phyloP scores from a whole-genome alignment of 1,139 yeast species.

The Pichia sp. region DNA sequence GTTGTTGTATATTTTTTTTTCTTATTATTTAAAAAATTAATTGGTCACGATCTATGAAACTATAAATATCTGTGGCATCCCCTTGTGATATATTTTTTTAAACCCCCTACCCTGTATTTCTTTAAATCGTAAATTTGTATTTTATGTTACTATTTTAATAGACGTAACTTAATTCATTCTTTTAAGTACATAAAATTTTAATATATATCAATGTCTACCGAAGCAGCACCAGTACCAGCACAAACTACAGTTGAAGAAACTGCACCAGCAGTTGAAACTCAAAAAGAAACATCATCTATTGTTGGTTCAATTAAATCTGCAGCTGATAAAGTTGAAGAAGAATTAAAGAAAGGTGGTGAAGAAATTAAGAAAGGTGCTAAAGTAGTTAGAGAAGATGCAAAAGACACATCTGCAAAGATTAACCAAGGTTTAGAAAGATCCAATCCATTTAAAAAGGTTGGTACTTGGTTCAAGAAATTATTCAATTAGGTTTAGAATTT shows the following conservation, averaged over 20 bases:
- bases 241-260: constrained; percentile 15
- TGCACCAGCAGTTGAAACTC: constrained; percentile 10
- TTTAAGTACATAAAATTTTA: neutral
- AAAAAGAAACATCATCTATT: constrained; percentile 10
- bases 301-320: constrained; percentile 14
- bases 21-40: too few species aligned
- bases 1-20: too few species aligned
- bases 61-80: too few species aligned
- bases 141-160: too few species aligned
- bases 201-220: constrained; percentile 8
- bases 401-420: constrained; percentile 1
- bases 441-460: constrained; percentile 14
- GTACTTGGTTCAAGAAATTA: constrained; percentile 14
- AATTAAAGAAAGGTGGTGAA: constrained; percentile 14
- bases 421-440: neutral
- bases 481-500: too few species aligned
- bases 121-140: too few species aligned
- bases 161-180: too few species aligned
- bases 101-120: too few species aligned
- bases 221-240: constrained; percentile 11
- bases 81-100: too few species aligned
- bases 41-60: too few species aligned
- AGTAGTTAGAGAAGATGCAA: constrained; percentile 11
- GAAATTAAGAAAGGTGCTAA: constrained; percentile 15
- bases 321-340: constrained; percentile 11